Conservation (phyloP, 2,329 filamentous ascomycete species). For the Pseudocercospora fijiensis region DNA sequence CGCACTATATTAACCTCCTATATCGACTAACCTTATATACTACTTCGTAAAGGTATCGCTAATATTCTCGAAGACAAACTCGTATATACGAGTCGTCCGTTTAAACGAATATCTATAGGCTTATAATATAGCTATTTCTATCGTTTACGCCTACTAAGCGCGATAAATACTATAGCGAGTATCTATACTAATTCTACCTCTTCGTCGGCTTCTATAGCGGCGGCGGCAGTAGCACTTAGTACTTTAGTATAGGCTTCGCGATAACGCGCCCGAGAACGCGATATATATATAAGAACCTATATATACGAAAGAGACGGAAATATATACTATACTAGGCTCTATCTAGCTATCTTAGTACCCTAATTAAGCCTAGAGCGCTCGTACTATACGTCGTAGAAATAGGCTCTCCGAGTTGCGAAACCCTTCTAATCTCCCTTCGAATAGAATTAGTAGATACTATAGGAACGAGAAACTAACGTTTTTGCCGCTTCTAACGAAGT, state of each 20-base stretch:
- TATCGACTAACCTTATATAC: not conserved
- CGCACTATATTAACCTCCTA: not conserved
- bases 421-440: too few species aligned
- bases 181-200: too few species aligned
- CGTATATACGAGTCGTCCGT: not conserved
- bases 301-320: not conserved
- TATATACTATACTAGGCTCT: not conserved
- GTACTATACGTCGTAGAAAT: not conserved
- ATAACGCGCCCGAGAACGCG: not conserved
- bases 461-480: too few species aligned
- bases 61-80: not conserved
- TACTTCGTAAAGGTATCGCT: not conserved
- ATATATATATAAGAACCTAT: not conserved
- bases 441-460: too few species aligned
- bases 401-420: not conserved
- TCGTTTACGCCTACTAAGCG: not conserved
- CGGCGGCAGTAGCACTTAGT: too few species aligned
- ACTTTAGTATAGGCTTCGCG: not conserved
- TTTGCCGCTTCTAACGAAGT: too few species aligned
- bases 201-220: too few species aligned
- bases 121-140: not conserved
- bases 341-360: not conserved
- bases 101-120: not conserved
- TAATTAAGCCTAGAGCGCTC: not conserved
- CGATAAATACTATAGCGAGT: not conserved